Evolutionary conservation across 495 filamentous ascomycete species (phyloP).

Genomic region (Neurospora pannonica): DNA sequence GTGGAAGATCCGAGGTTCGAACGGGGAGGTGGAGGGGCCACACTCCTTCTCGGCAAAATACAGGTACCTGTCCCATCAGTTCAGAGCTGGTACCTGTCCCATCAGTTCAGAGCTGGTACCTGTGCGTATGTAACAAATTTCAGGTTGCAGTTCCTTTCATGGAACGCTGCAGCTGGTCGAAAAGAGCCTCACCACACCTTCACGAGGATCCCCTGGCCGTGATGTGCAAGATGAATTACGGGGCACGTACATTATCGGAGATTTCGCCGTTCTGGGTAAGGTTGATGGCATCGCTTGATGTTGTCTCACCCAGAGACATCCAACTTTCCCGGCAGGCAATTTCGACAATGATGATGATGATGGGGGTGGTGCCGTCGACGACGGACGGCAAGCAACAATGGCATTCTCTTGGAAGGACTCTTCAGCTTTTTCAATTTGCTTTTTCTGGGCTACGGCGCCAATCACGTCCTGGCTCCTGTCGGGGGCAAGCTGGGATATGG

Average conservation of each 20-base stretch:
- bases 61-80: background rate
- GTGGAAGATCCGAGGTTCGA: background rate
- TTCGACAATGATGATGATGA: background rate
- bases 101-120: background rate
- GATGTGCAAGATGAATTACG: background rate
- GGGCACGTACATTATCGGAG: background rate
- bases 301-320: background rate
- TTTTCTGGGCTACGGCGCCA: background rate
- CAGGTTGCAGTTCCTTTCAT: background rate
- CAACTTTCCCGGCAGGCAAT: background rate
- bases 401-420: background rate
- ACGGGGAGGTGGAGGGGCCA: background rate
- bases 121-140: background rate
- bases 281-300: background rate
- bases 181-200: background rate
- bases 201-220: background rate
- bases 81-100: background rate
- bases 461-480: background rate
- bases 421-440: background rate
- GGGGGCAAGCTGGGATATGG: background rate
- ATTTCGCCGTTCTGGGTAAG: background rate
- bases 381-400: background rate
- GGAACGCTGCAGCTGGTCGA: background rate
- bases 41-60: background rate
- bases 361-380: background rate